Percentiles rank a stretch among this genome's conserved stretches.
phyloP scores from a whole-genome alignment of 2,329 filamentous ascomycete species.

The Didymosphaeria variabile region DNA sequence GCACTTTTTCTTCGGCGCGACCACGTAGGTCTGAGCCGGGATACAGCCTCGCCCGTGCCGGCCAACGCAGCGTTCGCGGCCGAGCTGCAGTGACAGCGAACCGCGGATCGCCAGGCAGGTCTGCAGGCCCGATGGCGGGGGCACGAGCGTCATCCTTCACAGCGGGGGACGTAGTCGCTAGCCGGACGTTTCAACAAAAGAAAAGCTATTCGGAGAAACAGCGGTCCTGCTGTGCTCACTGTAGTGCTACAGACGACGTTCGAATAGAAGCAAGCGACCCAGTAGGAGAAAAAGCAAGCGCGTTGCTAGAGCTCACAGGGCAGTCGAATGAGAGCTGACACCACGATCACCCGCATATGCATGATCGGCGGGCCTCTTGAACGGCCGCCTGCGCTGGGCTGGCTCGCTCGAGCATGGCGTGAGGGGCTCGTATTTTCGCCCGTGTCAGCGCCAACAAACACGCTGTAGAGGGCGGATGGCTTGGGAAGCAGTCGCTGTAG shows the following conservation, averaged over 20 bases:
- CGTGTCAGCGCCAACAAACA: background rate
- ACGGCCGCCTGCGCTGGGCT: slow-evolving; percentile 12
- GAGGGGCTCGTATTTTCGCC: too few relatives aligned
- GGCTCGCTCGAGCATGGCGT: slow-evolving; percentile 3
- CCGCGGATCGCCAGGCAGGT: slow-evolving; percentile 19
- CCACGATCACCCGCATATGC: slow-evolving; percentile 27
- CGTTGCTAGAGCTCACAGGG: slow-evolving; percentile 28
- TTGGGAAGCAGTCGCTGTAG: background rate
- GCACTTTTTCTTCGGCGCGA: background rate
- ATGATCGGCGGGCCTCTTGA: slow-evolving; percentile 16
- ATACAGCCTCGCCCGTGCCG: slow-evolving; percentile 13
- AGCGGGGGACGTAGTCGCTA: background rate
- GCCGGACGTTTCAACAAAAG: background rate
- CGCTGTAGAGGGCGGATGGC: background rate
- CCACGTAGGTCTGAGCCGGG: slow-evolving; percentile 26
- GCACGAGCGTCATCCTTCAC: background rate
- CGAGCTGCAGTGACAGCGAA: slow-evolving; percentile 35
- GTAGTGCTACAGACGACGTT: slow-evolving; percentile 10
- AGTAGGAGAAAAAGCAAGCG: slow-evolving; percentile 40
- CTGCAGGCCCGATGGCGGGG: slow-evolving; percentile 21
- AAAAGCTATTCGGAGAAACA: background rate
- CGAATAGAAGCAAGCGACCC: slow-evolving; percentile 19
- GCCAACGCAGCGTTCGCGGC: slow-evolving; percentile 33
- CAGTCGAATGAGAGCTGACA: slow-evolving; percentile 37
- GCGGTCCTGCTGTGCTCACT: background rate